These are phyloP conservation scores for Plasmodium gallinaceum DNA, from an alignment of 169 alveolate genomes.

Conservation along the genomic window DNA sequence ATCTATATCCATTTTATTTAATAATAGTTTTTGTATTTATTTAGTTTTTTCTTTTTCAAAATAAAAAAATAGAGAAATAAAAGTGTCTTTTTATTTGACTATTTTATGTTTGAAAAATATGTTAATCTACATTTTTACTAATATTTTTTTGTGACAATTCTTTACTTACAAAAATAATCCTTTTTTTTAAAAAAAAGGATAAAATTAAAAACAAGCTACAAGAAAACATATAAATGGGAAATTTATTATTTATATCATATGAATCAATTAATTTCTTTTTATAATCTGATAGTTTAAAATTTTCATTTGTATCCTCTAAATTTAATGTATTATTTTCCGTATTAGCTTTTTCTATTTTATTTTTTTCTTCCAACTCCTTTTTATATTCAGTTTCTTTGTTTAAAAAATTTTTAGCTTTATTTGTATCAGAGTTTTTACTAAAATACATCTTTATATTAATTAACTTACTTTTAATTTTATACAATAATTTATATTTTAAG, in stretches of 20 bases:
- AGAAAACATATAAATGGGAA: conserved; percentile 76
- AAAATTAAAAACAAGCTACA: conserved; percentile 66
- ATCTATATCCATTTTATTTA: not conserved
- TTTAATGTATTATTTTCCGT: not conserved
- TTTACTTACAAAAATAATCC: conserved; percentile 39
- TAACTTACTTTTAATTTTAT: conserved; percentile 29
- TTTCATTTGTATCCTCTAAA: conserved; percentile 5
- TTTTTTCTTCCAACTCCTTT: conserved; percentile 3
- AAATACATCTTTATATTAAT: conserved; percentile 6
- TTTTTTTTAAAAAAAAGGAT: conserved; percentile 75
- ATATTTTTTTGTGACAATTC: conserved; percentile 32
- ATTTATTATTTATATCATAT: conserved; percentile 65
- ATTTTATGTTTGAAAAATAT: not conserved
- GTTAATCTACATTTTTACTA: not conserved
- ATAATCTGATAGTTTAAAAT: not conserved
- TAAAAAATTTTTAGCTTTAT: not conserved
- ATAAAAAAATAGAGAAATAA: not conserved
- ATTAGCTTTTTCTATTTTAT: not conserved
- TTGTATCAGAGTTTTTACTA: not conserved
- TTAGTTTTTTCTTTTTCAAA: not conserved
- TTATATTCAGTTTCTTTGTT: not conserved
- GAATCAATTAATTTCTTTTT: conserved; percentile 31
- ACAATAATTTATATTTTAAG: conserved; percentile 18
- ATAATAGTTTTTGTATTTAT: not conserved
- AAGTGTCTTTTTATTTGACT: not conserved